Evolutionary conservation across 1,284 basidiomycete species (phyloP).

Genomic region (Ustilago trichophora): DNA sequence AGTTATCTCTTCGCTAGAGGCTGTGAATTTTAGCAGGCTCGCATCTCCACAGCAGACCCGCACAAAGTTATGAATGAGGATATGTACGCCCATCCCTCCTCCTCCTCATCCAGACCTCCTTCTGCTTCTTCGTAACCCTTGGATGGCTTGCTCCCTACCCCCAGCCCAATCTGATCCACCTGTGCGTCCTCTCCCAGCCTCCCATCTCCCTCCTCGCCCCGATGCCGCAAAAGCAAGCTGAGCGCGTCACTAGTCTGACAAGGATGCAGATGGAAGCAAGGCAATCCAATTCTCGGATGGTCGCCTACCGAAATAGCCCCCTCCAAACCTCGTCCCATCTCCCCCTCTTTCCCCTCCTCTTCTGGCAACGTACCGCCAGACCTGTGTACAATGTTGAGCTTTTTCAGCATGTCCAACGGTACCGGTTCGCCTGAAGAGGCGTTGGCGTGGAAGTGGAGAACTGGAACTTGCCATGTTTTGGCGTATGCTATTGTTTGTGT

Average conservation of each 20-base stretch:
- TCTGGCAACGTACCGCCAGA: too few relatives aligned
- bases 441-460: slow-evolving; percentile 23
- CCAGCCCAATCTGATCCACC: too few relatives aligned
- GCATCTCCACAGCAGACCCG: slow-evolving; percentile 34
- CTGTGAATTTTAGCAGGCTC: slow-evolving; percentile 1
- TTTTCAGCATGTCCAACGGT: background rate
- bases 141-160: too few relatives aligned
- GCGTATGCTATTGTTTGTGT: slow-evolving; percentile 22
- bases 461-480: slow-evolving; percentile 17
- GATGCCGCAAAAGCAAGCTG: background rate
- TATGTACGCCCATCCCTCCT: slow-evolving; percentile 7
- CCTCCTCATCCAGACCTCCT: background rate
- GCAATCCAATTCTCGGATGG: slow-evolving; percentile 14
- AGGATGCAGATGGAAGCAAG: slow-evolving; percentile 30
- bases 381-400: slow-evolving; percentile 1
- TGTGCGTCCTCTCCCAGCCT: too few relatives aligned
- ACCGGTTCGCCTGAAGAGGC: slow-evolving; percentile 3
- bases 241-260: slow-evolving; percentile 25
- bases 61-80: slow-evolving; percentile 25
- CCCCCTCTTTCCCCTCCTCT: too few relatives aligned
- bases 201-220: background rate
- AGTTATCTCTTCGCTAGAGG: too few relatives aligned
- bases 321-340: background rate
- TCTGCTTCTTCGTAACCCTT: too few relatives aligned
- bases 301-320: slow-evolving; percentile 20